These are phyloP conservation scores for Rhipidocladum racemiflorum DNA, from an alignment of 176 grass and related monocot genomes.

Conservation along the genomic window DNA sequence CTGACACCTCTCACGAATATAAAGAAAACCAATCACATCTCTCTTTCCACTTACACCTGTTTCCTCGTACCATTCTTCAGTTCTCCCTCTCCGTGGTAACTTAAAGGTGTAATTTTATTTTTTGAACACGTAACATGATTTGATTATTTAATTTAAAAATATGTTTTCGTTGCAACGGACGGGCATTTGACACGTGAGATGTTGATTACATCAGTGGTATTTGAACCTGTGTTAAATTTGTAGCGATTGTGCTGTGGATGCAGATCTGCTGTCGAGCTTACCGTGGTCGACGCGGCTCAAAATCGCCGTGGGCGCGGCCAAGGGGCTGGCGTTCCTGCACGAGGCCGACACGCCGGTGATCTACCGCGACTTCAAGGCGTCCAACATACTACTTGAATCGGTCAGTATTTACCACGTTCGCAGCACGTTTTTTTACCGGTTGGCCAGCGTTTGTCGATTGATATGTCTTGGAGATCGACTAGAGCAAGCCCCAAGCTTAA, in stretches of 20 bases:
- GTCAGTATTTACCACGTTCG: constrained; percentile 35
- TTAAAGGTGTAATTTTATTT: no score
- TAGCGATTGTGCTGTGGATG: not conserved
- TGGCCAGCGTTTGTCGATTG: not conserved
- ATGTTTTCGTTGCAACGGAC: no score
- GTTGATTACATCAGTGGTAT: no score
- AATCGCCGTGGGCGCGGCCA: constrained; percentile 83
- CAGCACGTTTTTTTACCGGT: not conserved
- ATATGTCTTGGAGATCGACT: not conserved
- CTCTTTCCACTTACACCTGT: no score
- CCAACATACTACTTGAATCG: constrained; percentile 89
- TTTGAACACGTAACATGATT: no score
- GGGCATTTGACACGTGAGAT: no score
- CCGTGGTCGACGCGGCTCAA: constrained; percentile 84
- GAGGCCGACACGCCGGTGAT: constrained; percentile 81
- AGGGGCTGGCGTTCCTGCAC: constrained; percentile 88
- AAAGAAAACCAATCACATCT: no score
- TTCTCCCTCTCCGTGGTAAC: no score
- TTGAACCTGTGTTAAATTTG: not conserved
- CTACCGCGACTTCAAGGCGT: constrained; percentile 95
- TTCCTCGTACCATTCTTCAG: no score
- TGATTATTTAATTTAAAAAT: no score
- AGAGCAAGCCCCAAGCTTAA: not conserved
- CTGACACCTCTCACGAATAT: no score
- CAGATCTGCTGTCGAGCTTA: constrained; percentile 60